A percentile compares a stretch with the other conserved stretches of the same genome.
These are phyloP conservation scores for Teunomyces kruisii DNA, from an alignment of 805 yeast species.

Conservation along the genomic window DNA sequence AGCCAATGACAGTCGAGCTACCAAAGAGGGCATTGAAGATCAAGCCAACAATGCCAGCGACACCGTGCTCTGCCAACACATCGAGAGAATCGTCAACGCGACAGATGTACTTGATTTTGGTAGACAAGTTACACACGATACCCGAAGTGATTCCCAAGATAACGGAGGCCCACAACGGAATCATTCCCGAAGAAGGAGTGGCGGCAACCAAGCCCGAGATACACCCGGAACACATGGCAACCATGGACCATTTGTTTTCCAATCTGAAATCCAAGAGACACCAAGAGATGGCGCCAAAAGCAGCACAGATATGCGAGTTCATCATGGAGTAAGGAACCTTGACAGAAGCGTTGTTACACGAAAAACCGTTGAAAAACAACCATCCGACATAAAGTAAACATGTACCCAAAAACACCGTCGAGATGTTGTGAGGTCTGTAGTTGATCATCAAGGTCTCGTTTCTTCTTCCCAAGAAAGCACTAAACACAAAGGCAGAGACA, in stretches of 20 bases:
- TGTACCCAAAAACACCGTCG: constrained; percentile 88
- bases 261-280: constrained; percentile 83
- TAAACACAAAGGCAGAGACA: constrained; percentile 82
- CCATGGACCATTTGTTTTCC: constrained; percentile 90
- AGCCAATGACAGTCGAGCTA: constrained; percentile 83
- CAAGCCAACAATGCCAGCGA: constrained; percentile 90
- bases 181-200: constrained; percentile 89
- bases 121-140: constrained; percentile 82
- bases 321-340: constrained; percentile 86
- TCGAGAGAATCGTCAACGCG: constrained; percentile 91
- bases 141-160: constrained; percentile 82
- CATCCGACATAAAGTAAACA: constrained; percentile 89
- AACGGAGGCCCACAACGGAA: constrained; percentile 89
- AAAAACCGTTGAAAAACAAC: constrained; percentile 93
- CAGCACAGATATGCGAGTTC: constrained; percentile 89
- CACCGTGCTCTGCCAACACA: constrained; percentile 97
- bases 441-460: constrained; percentile 74
- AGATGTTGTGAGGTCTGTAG: constrained; percentile 93
- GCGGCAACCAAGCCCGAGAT: constrained; percentile 97
- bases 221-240: constrained; percentile 92
- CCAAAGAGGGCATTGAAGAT: constrained; percentile 89
- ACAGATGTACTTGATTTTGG: constrained; percentile 78
- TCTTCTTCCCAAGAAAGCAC: constrained; percentile 79
- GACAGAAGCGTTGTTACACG: constrained; percentile 78
- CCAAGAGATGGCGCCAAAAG: constrained; percentile 91